These are phyloP conservation scores for Mucor plumbeus DNA, from an alignment of 371 early-diverging fungal genomes.

Conservation along the genomic window DNA sequence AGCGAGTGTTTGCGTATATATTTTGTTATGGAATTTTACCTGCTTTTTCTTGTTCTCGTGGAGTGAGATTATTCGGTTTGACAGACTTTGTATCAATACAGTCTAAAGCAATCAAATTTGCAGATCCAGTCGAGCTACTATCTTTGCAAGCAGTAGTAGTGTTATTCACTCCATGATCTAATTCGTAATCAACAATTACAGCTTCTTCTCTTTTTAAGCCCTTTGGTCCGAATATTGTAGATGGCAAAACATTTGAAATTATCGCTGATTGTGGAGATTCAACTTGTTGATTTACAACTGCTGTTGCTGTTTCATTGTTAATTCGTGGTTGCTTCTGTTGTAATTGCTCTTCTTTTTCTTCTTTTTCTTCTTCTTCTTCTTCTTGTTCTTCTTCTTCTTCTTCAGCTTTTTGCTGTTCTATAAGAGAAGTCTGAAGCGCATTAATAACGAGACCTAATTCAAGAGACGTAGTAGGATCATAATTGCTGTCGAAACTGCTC, in stretches of 20 bases:
- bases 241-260: not conserved
- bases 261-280: not conserved
- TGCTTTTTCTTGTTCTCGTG: constrained; percentile 57
- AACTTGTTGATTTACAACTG: not conserved
- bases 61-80: constrained; percentile 46
- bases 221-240: not conserved
- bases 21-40: constrained; percentile 26
- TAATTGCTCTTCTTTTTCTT: not conserved
- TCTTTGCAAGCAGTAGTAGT: not conserved
- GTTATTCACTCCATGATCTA: not conserved
- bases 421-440: constrained; percentile 21
- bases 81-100: constrained; percentile 16
- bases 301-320: not conserved
- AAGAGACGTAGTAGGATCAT: constrained; percentile 13
- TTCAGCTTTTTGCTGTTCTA: not conserved
- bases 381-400: not conserved
- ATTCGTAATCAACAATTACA: not conserved
- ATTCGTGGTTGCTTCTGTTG: not conserved
- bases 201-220: constrained; percentile 3
- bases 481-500: constrained; percentile 23
- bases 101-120: constrained; percentile 22
- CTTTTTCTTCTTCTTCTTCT: not conserved
- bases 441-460: constrained; percentile 22
- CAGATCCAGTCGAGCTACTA: constrained; percentile 1
- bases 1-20: no score